Conservation (phyloP, 495 filamentous ascomycete species). For the Lasiosphaeriaceae sp. region DNA sequence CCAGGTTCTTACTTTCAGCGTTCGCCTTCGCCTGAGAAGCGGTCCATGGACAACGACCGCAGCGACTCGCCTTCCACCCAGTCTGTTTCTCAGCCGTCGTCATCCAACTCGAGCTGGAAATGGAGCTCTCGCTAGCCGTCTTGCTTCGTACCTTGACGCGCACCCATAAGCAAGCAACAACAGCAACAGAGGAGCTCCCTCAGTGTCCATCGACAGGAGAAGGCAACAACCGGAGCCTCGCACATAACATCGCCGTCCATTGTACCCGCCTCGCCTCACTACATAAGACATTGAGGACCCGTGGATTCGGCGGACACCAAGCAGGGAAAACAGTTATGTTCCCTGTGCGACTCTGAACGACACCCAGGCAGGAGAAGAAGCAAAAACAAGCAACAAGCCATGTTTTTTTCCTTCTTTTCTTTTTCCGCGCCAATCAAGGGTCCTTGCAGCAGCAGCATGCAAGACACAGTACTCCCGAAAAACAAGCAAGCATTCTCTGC, state of each 20-base stretch:
- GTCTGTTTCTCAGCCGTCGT: slow-evolving; percentile 8
- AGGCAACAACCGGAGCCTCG: no score
- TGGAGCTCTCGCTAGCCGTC: slow-evolving; percentile 24
- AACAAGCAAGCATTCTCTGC: no score
- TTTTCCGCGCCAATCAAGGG: background rate
- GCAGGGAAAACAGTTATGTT: no score
- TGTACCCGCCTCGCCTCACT: no score
- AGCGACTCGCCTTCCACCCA: slow-evolving; percentile 4
- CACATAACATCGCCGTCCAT: no score
- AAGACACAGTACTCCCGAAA: background rate
- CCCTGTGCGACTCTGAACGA: no score
- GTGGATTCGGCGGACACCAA: no score
- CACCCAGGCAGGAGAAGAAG: background rate
- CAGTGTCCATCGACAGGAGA: no score
- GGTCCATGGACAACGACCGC: slow-evolving; percentile 41
- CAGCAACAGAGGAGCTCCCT: no score
- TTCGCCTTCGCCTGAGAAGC: slow-evolving; percentile 39
- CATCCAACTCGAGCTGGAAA: slow-evolving; percentile 19
- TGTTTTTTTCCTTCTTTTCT: background rate
- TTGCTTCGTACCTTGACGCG: no score
- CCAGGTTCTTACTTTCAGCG: slow-evolving; percentile 31
- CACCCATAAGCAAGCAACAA: no score
- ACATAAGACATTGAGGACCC: no score
- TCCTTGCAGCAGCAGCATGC: background rate
- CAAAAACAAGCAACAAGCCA: background rate